Evolutionary conservation across 306 rosid species (phyloP), one percentile per base, ranked within the genome.

Genomic region (Pyrus pyrifolia): DNA sequence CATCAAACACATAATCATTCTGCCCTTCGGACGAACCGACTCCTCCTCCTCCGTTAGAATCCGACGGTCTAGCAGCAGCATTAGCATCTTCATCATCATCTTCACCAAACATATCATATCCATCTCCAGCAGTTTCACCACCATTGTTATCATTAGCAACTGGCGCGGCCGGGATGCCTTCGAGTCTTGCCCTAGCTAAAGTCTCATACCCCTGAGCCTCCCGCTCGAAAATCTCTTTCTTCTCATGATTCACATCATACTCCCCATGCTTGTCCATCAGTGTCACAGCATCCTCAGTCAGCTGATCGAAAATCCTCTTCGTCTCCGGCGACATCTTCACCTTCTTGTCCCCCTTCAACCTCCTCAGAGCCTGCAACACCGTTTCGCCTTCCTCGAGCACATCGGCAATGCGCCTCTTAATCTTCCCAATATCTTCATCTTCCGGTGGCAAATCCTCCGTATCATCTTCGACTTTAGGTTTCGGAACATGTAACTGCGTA

Each of bases 211-310:
- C 77, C 30, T 73, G 69, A 12, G 98, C 98, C 87, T 95, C 98
- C 23, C 98, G 91, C 83, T 82, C 84, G 81, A 95, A 95, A 78
- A 90, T 89, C 88, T 95, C 98, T 77, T 78, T 85, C 82, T 82
- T 86, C 78, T 95, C 98, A 81, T 89, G 89, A 87, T 95, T 92
- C 76, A 95, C 98, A 84, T 95, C 68, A 80, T 80, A 89, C 87
- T 95, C 98, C 67, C 98, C 98, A 87, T 88, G 86, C 93, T 92
- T 97, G 97, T 92, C 97, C 98, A 95, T 85, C 61, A 95, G 86
- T 71, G 85, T 88, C 97, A 86, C 82, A 38, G 98, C 96, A 82
- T 95, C 98, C 88, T 95, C 98, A 13, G 98, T 95, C 73, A 95
- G 86, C 86, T 95, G 93, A 85, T 95, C 98, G 81, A 92, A 95